These are phyloP conservation scores for Penicillium sumatraense DNA, from an alignment of 2,329 filamentous ascomycete genomes.

Conservation along the genomic window DNA sequence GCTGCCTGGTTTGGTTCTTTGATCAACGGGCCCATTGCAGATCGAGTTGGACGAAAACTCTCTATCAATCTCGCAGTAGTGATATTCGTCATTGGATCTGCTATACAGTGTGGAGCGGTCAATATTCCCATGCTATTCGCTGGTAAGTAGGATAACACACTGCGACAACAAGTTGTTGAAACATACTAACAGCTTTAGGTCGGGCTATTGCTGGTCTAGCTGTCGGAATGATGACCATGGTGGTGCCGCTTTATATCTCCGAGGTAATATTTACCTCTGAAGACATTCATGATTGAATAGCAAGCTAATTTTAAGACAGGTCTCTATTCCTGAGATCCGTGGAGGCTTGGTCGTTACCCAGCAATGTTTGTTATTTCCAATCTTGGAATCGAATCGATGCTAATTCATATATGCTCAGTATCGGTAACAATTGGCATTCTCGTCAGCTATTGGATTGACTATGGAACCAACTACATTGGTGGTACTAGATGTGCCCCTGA, in stretches of 20 bases:
- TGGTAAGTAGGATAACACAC: conserved; percentile 48
- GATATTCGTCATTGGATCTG: conserved; percentile 58
- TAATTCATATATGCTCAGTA: conserved; percentile 41
- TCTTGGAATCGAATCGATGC: neutral
- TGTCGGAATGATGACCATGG: conserved; percentile 50
- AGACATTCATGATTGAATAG: neutral
- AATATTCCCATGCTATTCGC: conserved; percentile 47
- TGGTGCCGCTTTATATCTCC: conserved; percentile 59
- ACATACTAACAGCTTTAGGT: conserved; percentile 24
- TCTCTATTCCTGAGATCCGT: conserved; percentile 45
- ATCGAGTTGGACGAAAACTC: conserved; percentile 57
- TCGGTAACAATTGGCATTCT: conserved; percentile 45
- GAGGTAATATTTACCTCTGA: conserved; percentile 44
- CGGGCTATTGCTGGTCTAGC: conserved; percentile 52
- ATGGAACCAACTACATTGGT: conserved; percentile 51
- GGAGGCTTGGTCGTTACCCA: conserved; percentile 45
- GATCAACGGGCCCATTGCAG: conserved; percentile 53
- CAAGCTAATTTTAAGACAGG: conserved; percentile 30
- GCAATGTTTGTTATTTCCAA: conserved; percentile 34
- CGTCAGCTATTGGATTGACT: conserved; percentile 47
- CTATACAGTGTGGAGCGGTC: conserved; percentile 51
- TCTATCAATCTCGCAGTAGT: conserved; percentile 57
- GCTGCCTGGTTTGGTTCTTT: conserved; percentile 57
- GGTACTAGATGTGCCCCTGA: conserved; percentile 53
- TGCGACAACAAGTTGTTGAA: neutral